phyloP scores from a whole-genome alignment of 768 basidiomycete species.

The Pilatotrama ljubarskyi region DNA sequence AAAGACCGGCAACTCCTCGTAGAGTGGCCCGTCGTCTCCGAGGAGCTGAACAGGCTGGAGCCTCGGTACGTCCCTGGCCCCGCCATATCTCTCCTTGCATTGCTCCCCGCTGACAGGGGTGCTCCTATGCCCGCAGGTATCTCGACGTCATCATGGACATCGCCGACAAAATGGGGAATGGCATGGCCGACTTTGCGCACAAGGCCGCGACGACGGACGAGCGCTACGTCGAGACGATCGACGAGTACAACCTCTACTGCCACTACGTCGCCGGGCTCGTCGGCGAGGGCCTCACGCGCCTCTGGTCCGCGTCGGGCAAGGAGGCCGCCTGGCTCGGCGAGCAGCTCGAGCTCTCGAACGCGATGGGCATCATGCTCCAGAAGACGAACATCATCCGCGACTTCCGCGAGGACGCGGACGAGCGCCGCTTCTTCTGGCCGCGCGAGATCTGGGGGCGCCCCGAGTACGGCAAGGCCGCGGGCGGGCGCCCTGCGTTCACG shows the following conservation, averaged over 20 bases:
- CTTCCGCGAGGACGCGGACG: conserved; percentile 86
- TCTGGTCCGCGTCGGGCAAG: conserved; percentile 85
- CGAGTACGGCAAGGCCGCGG: conserved; percentile 48
- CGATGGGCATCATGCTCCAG: conserved; percentile 93
- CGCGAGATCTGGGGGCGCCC: conserved; percentile 77
- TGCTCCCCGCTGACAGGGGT: neutral
- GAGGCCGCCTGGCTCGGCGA: conserved; percentile 71
- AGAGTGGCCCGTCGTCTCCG: conserved; percentile 78
- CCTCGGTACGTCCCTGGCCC: conserved; percentile 49
- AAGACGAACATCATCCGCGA: conserved; percentile 99
- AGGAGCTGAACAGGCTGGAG: conserved; percentile 72
- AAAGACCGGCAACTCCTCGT: conserved; percentile 85
- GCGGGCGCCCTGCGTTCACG: conserved; percentile 43
- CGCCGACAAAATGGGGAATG: conserved; percentile 81
- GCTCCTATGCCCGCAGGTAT: conserved; percentile 48
- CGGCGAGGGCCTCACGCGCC: conserved; percentile 88
- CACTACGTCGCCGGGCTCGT: conserved; percentile 98
- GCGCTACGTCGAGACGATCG: conserved; percentile 69
- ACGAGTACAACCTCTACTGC: conserved; percentile 96
- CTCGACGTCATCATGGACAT: conserved; percentile 82
- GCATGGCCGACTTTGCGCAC: conserved; percentile 96
- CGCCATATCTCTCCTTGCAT: neutral
- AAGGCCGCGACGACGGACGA: conserved; percentile 70
- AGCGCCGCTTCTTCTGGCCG: conserved; percentile 92
- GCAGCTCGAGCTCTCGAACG: conserved; percentile 88